These are phyloP conservation scores for Trichaptum fuscoviolaceum DNA, from an alignment of 768 basidiomycete species.

Conservation along the genomic window DNA sequence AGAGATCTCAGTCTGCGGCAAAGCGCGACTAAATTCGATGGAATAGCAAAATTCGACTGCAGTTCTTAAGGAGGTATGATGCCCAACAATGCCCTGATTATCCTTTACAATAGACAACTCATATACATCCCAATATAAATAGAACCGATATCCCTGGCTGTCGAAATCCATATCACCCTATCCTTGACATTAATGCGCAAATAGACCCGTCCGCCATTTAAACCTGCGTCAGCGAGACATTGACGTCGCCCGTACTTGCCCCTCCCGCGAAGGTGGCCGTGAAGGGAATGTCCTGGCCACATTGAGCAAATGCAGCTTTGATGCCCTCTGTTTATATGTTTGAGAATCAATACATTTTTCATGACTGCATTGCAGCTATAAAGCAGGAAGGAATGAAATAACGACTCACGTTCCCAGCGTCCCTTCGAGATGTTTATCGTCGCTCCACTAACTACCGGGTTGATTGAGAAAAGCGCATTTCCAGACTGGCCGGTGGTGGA, in stretches of 20 bases:
- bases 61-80: too few species aligned
- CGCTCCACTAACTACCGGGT: slow-evolving; percentile 17
- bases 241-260: slow-evolving; percentile 19
- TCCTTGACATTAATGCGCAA: not conserved
- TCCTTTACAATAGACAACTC: not conserved
- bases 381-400: not conserved
- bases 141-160: not conserved
- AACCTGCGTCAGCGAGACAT: slow-evolving; percentile 12
- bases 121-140: not conserved
- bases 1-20: too few species aligned
- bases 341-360: not conserved
- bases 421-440: slow-evolving; percentile 24
- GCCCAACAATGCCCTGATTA: too few species aligned
- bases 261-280: slow-evolving; percentile 20
- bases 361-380: not conserved
- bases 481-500: slow-evolving; percentile 20
- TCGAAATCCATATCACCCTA: not conserved
- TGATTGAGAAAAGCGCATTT: slow-evolving; percentile 20
- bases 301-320: slow-evolving; percentile 21
- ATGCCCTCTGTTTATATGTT: slow-evolving; percentile 14
- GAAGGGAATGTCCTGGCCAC: slow-evolving; percentile 23
- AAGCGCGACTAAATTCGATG: too few species aligned
- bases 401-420: slow-evolving; percentile 21
- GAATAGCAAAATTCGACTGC: too few species aligned
- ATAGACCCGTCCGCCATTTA: not conserved